Percentiles rank a stretch among this genome's conserved stretches.
phyloP scores from a whole-genome alignment of 2,329 filamentous ascomycete genomes.

The Alternaria longipes region DNA sequence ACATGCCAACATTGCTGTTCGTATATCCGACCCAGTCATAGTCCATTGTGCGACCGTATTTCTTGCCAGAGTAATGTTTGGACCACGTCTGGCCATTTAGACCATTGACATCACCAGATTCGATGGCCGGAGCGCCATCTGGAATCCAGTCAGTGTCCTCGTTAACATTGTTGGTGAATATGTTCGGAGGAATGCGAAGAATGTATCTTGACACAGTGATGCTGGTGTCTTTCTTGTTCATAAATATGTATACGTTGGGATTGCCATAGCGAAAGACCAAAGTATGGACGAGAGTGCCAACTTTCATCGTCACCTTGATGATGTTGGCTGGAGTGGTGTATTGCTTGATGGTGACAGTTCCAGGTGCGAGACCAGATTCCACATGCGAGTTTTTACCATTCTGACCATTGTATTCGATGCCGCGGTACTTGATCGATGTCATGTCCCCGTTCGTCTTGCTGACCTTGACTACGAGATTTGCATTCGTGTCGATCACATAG shows the following conservation, averaged over 20 bases:
- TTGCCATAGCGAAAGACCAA: constrained; percentile 67
- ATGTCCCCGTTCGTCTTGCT: constrained; percentile 65
- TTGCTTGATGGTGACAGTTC: constrained; percentile 59
- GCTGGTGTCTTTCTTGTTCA: constrained; percentile 54
- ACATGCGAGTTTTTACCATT: constrained; percentile 60
- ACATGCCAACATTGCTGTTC: constrained; percentile 50
- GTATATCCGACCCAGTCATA: constrained; percentile 54
- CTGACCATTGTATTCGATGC: constrained; percentile 61
- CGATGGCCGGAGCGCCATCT: constrained; percentile 23
- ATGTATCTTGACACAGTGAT: constrained; percentile 55
- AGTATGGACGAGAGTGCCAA: constrained; percentile 67
- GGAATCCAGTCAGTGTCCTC: constrained; percentile 48
- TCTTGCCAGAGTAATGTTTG: constrained; percentile 54
- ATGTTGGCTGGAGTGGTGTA: constrained; percentile 43
- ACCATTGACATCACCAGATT: constrained; percentile 33
- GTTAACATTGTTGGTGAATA: constrained; percentile 43
- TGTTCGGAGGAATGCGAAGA: constrained; percentile 32
- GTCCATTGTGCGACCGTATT: constrained; percentile 52
- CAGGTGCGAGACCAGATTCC: constrained; percentile 64
- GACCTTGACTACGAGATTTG: constrained; percentile 39
- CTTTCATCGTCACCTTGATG: constrained; percentile 67
- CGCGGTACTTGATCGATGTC: constrained; percentile 67
- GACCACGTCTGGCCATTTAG: constrained; percentile 47
- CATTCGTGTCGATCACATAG: constrained; percentile 50
- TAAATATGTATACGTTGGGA: constrained; percentile 62